Evolutionary conservation across 495 filamentous ascomycete species (phyloP), one percentile per base, ranked within the genome.

Genomic region (Hypoxylon rickii): DNA sequence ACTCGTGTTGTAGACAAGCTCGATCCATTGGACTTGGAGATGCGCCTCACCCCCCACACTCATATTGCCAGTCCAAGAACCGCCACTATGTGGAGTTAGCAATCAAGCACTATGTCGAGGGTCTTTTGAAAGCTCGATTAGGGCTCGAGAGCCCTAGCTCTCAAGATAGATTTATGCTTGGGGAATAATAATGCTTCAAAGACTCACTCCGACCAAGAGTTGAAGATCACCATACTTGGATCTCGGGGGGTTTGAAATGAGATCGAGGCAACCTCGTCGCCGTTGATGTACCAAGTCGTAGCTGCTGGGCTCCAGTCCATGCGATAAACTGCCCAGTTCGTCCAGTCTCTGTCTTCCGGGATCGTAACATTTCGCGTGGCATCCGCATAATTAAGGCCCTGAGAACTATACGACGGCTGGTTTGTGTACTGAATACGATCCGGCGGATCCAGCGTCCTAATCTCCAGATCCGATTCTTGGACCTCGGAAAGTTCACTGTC

Each of bases 381-480:
- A n/a, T 72, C 67, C 4, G 65, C 40, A 5, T 79, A 65, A 12
- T 73, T 67, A 17, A 78, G 70, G n/a, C 83, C 84, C 1, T 59
- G 45, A 8, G 65, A 56, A 33, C 58, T 72, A 52, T 68, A 69
- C 2, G 72, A 79, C 0, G 89, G 89, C 64, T 92, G 89, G 63
- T 92, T 92, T 31, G 87, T 89, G 69, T 86, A 90, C 57, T 85
- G 85, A 15, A 88, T 73, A 3, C 73, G 72, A 44, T 80, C 65
- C 2, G 67, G 64, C 0, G 82, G 77, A 50, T 85, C 86, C 1
- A 69, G 69, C 0, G 87, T 89, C 12, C 87, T 76, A 51, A 90
- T 83, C 63, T 96, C 90, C 34, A 94, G 79, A 62, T 94, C 90
- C 0, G 85, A 83, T 70, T 93, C 88, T 60, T 88, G 85, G 24